These are phyloP conservation scores for Patellaria atrata DNA, from an alignment of 495 filamentous ascomycete species.

Conservation along the genomic window DNA sequence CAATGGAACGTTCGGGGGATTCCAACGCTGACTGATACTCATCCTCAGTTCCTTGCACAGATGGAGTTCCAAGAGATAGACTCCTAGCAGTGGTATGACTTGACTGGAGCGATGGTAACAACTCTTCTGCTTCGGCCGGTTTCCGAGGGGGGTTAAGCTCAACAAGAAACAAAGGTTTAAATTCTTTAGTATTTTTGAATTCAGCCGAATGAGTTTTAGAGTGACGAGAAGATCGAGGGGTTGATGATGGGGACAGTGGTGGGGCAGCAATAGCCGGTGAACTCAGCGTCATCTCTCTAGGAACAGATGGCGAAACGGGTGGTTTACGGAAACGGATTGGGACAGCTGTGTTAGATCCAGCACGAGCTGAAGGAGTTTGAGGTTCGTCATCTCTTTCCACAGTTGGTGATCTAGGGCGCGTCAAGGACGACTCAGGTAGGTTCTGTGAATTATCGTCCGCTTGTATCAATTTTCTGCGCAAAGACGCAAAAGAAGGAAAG, in stretches of 20 bases:
- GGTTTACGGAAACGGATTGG: constrained; percentile 24
- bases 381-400: no score
- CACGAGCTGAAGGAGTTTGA: no score
- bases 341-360: constrained; percentile 23
- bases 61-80: constrained; percentile 11
- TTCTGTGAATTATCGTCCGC: no score
- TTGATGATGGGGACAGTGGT: constrained; percentile 17
- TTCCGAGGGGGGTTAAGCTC: constrained; percentile 30
- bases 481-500: no score
- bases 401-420: no score
- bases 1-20: constrained; percentile 10
- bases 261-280: constrained; percentile 10
- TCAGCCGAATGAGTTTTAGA: constrained; percentile 22
- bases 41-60: constrained; percentile 23
- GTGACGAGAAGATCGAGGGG: constrained; percentile 11
- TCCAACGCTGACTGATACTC: constrained; percentile 28
- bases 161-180: constrained; percentile 29
- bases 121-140: constrained; percentile 25
- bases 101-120: constrained; percentile 22
- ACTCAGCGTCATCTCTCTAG: constrained; percentile 16
- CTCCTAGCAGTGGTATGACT: constrained; percentile 22
- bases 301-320: constrained; percentile 13
- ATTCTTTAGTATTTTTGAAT: constrained; percentile 21
- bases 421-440: no score
- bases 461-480: no score